Base-by-base conservation (phyloP, 2,329 filamentous ascomycete genomes). In the Sarocladium oryzae region DNA sequence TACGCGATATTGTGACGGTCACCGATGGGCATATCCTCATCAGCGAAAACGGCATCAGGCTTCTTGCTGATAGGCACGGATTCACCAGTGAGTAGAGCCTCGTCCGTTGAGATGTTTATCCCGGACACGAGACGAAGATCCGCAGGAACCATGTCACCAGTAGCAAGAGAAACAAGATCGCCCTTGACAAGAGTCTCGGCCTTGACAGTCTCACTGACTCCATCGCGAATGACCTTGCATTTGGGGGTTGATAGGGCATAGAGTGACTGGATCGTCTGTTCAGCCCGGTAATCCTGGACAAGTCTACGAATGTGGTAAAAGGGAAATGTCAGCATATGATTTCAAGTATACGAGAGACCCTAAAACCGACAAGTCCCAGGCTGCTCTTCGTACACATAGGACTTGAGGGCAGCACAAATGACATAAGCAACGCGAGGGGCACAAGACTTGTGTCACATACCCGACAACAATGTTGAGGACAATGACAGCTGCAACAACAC, bases 51-150 rank as follows among this genome's bases (percentile, higher is more conserved):
- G 40, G 67, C 71, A 32, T 81, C 74, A n/a, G 80, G 70, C 58
- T 80, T 73, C 69, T 89, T 85, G 72, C 74, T 79, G 51, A 86
- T 82, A 53, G 85, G 82, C 6, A 86, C 66, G 32, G 85, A 86
- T 69, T 89, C 86, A 55, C 86, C 86, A 13, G 86, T 89, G 35
- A 89, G 76, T 53, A 87, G 75, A 11, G 85, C 84, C 66, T 89
- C 85, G 55, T 95, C 88, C 56, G 85, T 86, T 48, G 85, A 85
- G 53, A 89, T 70, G 65, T 91, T 91, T 68, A 89, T 81, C 52
- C 78, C 79, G 56, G 84, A 76, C 55, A 84, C 66, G 18, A 84
- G 69, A 55, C 84, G 77, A 48, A 88, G 69, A 66, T 89, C 85
- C 30, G 85, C 85, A 4, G 85, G 84, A 32, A 88, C 75, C 45